A percentile compares a stretch with the other conserved stretches of the same genome.
phyloP scores from a whole-genome alignment of 805 yeast species.

The Saccharomycopsis sp. region DNA sequence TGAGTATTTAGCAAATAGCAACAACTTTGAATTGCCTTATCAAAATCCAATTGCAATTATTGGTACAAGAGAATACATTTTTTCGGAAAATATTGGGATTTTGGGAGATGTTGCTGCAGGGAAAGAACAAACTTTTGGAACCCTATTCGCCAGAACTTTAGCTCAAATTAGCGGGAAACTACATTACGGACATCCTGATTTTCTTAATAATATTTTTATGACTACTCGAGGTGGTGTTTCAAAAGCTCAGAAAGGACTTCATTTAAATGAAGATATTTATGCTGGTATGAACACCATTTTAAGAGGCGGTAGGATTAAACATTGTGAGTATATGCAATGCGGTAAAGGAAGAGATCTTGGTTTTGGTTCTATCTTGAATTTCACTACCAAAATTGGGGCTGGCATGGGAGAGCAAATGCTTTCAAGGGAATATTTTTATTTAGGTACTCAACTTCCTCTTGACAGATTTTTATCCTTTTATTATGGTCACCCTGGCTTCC shows the following conservation, averaged over 20 bases:
- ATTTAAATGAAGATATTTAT: constrained; percentile 76
- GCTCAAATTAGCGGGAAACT: constrained; percentile 77
- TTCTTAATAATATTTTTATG: constrained; percentile 66
- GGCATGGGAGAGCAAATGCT: constrained; percentile 88
- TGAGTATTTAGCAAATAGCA: constrained; percentile 32
- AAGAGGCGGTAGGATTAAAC: constrained; percentile 78
- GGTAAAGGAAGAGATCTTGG: constrained; percentile 85
- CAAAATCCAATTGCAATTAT: constrained; percentile 66
- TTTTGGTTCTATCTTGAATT: constrained; percentile 71
- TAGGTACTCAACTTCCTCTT: constrained; percentile 66
- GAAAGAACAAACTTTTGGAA: constrained; percentile 81
- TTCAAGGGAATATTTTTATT: constrained; percentile 70
- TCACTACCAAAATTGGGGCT: constrained; percentile 78
- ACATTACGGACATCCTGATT: constrained; percentile 85
- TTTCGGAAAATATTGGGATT: constrained; percentile 74
- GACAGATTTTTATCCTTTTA: constrained; percentile 73
- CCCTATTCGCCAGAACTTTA: constrained; percentile 70
- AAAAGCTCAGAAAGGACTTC: constrained; percentile 75
- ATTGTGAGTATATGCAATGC: constrained; percentile 75
- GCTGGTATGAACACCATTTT: constrained; percentile 76
- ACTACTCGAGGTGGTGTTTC: constrained; percentile 82
- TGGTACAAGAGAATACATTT: constrained; percentile 77
- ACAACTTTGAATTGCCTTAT: constrained; percentile 29
- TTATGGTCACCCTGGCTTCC: constrained; percentile 84
- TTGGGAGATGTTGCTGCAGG: constrained; percentile 85